Conservation (phyloP, 2,329 filamentous ascomycete species). For the Cytospora chrysosperma region DNA sequence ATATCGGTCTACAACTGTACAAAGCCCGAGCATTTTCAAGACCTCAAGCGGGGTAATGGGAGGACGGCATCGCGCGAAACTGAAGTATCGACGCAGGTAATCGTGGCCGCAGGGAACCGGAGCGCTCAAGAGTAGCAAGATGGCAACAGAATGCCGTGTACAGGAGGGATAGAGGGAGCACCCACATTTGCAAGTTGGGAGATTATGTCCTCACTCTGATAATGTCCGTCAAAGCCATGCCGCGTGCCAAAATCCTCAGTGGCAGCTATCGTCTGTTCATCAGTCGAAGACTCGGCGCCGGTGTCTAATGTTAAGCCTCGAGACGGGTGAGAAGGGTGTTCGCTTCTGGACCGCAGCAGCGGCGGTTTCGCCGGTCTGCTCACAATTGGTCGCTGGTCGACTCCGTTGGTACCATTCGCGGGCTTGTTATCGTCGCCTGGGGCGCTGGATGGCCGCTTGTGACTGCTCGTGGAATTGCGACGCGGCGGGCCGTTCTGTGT, state of each 20-base stretch:
- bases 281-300: slow-evolving; percentile 26
- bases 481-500: slow-evolving; percentile 20
- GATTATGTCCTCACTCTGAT: slow-evolving; percentile 86
- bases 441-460: slow-evolving; percentile 46
- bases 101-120: background rate
- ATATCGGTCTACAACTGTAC: background rate
- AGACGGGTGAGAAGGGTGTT: slow-evolving; percentile 40
- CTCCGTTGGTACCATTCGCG: slow-evolving; percentile 30
- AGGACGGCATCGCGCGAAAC: background rate
- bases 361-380: slow-evolving; percentile 44
- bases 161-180: slow-evolving; percentile 28
- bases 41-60: background rate
- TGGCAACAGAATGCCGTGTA: background rate
- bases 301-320: slow-evolving; percentile 33
- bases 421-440: slow-evolving; percentile 40
- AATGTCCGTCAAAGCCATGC: slow-evolving; percentile 91
- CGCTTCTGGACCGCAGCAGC: slow-evolving; percentile 58
- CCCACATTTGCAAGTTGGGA: slow-evolving; percentile 77
- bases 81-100: background rate
- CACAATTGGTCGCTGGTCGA: slow-evolving; percentile 20
- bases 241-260: slow-evolving; percentile 58
- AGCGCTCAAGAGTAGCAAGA: background rate
- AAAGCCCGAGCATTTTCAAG: background rate
- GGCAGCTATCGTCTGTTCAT: slow-evolving; percentile 39
- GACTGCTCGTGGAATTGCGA: slow-evolving; percentile 15